These are phyloP conservation scores for Globisporangium nagaii DNA, from an alignment of 352 stramenopile genomes.

Conservation along the genomic window DNA sequence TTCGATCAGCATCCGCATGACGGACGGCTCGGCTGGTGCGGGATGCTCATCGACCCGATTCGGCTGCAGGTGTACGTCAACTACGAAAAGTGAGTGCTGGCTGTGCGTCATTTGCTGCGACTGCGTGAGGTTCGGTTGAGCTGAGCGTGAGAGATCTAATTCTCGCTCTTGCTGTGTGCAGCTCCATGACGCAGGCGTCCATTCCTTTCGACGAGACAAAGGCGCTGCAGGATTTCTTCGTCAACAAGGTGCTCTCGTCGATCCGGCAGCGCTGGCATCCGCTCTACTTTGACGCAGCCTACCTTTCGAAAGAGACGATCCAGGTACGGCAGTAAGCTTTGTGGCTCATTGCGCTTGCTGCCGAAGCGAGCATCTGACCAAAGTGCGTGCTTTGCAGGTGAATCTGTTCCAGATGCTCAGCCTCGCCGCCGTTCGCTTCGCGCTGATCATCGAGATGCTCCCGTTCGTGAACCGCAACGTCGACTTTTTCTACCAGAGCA, in stretches of 20 bases:
- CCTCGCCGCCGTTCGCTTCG: slow-evolving; percentile 45
- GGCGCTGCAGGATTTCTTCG: slow-evolving; percentile 38
- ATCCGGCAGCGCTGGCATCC: slow-evolving; percentile 66
- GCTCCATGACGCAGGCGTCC: slow-evolving; percentile 28
- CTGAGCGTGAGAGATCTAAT: too few relatives aligned
- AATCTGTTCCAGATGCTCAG: slow-evolving; percentile 61
- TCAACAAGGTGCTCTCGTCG: slow-evolving; percentile 56
- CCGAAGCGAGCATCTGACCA: too few relatives aligned
- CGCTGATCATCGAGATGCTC: slow-evolving; percentile 44
- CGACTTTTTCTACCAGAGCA: slow-evolving; percentile 33
- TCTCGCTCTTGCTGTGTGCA: too few relatives aligned
- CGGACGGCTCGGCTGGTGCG: slow-evolving; percentile 52
- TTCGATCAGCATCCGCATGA: slow-evolving; percentile 10
- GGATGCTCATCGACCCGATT: slow-evolving; percentile 52
- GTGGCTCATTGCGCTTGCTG: too few relatives aligned
- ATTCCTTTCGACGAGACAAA: slow-evolving; percentile 64
- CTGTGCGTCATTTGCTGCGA: neutral
- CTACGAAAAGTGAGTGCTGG: slow-evolving; percentile 61
- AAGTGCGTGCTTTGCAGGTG: slow-evolving; percentile 15
- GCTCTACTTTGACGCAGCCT: slow-evolving; percentile 47
- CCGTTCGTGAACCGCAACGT: slow-evolving; percentile 38
- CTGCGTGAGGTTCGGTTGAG: neutral
- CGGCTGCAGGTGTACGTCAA: slow-evolving; percentile 64
- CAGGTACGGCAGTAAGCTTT: too few relatives aligned
- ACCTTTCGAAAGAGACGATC: slow-evolving; percentile 36